These are phyloP conservation scores for Morella rubra DNA, from an alignment of 306 rosid species.

Conservation along the genomic window DNA sequence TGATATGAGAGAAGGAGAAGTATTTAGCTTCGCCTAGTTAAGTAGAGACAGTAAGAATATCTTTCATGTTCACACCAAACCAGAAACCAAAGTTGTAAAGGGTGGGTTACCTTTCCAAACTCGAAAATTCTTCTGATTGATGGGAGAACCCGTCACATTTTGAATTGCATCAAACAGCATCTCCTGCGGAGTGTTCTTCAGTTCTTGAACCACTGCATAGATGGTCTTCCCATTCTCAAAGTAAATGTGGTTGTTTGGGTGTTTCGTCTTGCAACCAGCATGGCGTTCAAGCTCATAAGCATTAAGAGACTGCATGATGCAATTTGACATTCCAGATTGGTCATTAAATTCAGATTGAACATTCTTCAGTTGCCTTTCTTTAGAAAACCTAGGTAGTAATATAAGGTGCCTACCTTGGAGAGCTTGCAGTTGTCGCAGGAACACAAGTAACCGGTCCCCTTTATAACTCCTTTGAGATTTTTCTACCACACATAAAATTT, in stretches of 20 bases:
- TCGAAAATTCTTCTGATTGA: slow-evolving; percentile 81
- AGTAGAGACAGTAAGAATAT: neutral
- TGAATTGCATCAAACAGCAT: slow-evolving; percentile 81
- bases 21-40: slow-evolving; percentile 8
- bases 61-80: slow-evolving; percentile 16
- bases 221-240: slow-evolving; percentile 93
- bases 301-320: slow-evolving; percentile 70
- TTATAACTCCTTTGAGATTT: slow-evolving; percentile 68
- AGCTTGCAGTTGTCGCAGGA: slow-evolving; percentile 73
- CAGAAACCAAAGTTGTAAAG: slow-evolving; percentile 18
- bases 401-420: slow-evolving; percentile 59
- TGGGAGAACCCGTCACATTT: slow-evolving; percentile 72
- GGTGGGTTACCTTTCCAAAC: slow-evolving; percentile 69
- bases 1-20: slow-evolving; percentile 7
- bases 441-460: slow-evolving; percentile 92
- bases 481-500: slow-evolving; percentile 52
- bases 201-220: slow-evolving; percentile 92
- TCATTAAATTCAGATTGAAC: slow-evolving; percentile 21
- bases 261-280: slow-evolving; percentile 94
- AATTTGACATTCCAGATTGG: slow-evolving; percentile 36
- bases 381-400: slow-evolving; percentile 19
- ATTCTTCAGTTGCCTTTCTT: neutral
- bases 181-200: slow-evolving; percentile 87
- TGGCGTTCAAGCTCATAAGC: slow-evolving; percentile 97
- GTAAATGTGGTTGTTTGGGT: slow-evolving; percentile 92